Conservation (phyloP, 2,329 filamentous ascomycete genomes). For the Cadophora luteo-olivacea region DNA sequence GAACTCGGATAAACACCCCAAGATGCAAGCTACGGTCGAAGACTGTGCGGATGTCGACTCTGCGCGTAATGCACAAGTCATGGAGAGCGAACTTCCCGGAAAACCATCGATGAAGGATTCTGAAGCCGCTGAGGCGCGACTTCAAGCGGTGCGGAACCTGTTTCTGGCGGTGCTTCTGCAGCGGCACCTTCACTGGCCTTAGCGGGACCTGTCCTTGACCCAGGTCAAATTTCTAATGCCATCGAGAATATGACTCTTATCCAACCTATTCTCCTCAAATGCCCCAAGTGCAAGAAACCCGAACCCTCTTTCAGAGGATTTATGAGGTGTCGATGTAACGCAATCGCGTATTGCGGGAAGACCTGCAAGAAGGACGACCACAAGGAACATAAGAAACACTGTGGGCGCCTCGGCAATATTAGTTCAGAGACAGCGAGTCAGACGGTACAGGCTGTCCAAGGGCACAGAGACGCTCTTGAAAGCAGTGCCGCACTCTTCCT, state of each 20-base stretch:
- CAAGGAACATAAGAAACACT: not conserved
- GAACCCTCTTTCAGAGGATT: not conserved
- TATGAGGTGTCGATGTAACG: not conserved
- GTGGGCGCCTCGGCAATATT: not conserved
- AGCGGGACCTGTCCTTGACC: not conserved
- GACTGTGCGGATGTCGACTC: not conserved
- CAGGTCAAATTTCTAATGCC: not conserved
- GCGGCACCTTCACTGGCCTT: not conserved
- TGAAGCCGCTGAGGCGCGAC: too few species aligned
- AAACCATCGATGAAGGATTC: not conserved
- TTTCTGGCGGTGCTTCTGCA: not conserved
- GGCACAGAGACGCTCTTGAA: not conserved
- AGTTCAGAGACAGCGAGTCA: not conserved
- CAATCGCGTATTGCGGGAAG: not conserved
- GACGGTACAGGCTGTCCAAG: not conserved
- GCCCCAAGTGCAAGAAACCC: not conserved
- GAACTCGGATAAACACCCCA: not conserved
- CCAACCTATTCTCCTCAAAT: not conserved
- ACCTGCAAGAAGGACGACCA: not conserved
- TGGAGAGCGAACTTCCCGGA: not conserved
- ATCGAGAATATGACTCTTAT: not conserved
- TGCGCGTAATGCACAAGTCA: not conserved
- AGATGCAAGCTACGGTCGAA: slow-evolving; percentile 4
- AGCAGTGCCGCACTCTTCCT: not conserved
- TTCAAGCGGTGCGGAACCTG: not conserved